Conservation (phyloP, 768 basidiomycete species). For the Russula virescens region DNA sequence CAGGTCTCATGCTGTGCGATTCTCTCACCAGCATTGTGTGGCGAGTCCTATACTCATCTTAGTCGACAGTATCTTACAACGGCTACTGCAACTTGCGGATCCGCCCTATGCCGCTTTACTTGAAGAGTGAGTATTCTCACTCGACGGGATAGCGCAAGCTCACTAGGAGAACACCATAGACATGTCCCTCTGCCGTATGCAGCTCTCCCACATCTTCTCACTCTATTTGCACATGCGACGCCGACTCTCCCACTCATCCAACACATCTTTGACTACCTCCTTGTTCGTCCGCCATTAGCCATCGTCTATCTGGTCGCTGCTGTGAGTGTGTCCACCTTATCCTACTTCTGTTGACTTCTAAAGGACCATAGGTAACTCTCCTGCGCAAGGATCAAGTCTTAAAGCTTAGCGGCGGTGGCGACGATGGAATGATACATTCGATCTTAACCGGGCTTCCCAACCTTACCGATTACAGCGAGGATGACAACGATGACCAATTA, state of each 20-base stretch:
- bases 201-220: slow-evolving; percentile 84
- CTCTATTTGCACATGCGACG: slow-evolving; percentile 88
- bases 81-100: slow-evolving; percentile 67
- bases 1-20: slow-evolving; percentile 60
- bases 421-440: slow-evolving; percentile 80
- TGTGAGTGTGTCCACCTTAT: slow-evolving; percentile 42
- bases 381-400: slow-evolving; percentile 63
- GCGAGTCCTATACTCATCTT: slow-evolving; percentile 31
- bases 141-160: neutral
- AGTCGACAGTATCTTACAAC: slow-evolving; percentile 61
- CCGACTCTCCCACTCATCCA: slow-evolving; percentile 87
- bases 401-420: slow-evolving; percentile 57
- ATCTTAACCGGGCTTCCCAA: slow-evolving; percentile 59
- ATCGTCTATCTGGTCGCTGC: slow-evolving; percentile 80
- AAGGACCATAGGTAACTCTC: slow-evolving; percentile 54
- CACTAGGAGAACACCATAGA: slow-evolving; percentile 32
- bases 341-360: neutral
- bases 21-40: slow-evolving; percentile 50
- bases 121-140: slow-evolving; percentile 45
- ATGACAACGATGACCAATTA: neutral
- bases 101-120: slow-evolving; percentile 62
- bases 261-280: slow-evolving; percentile 85
- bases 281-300: slow-evolving; percentile 75
- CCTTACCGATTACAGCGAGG: slow-evolving; percentile 41
- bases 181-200: slow-evolving; percentile 80